Base-by-base conservation (phyloP, 2,329 filamentous ascomycete species). In the Alternaria arborescens region DNA sequence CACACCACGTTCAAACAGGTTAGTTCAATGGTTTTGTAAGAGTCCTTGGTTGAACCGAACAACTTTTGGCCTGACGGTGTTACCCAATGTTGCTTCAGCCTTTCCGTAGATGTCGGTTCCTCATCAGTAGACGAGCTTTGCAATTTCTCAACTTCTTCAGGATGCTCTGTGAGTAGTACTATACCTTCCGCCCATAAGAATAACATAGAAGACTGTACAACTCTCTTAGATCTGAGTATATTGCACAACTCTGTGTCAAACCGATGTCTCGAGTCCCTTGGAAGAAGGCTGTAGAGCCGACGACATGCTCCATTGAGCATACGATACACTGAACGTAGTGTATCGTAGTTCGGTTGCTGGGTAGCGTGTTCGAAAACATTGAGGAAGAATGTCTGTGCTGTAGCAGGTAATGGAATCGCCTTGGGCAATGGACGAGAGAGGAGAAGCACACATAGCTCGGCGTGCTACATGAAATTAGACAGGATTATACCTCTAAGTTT, bases 261-360 rank as follows among this genome's bases (percentile, higher is more conserved):
- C 11, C 61, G 57, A 34, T 70, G 65, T 32, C 61, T 64, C 12
- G 53, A 44, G 6, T 71, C 68, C 5, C 62, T 14, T 3, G 74
- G 63, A 20, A 79, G 65, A 10, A 74, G 52, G 16, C 47, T 48
- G 8, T 75, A 59, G 3, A 79, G 69, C 4, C 69, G 68, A 22
- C 65, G 58, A 57, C 77, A 79, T n/a, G 77, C 76, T 46, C 77
- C 77, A 57, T 75, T 73, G 24, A 79, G 68, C 68, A 78, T 74
- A 18, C 52, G 63, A 30, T 78, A 75, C 4, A 78, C 64, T 5
- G 71, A 64, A 40, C 67, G 66, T 5, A 79, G 63, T 2, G 69
- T 71, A 8, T 59, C 56, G 8, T 70, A 66, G 53, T 65, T 62
- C 24, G 72, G 75, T 24, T 53, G 63, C 11, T 70, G 60, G 3